Evolutionary conservation across 495 filamentous ascomycete genomes (phyloP).

Genomic region (Melanomma pulvis-pyrius): DNA sequence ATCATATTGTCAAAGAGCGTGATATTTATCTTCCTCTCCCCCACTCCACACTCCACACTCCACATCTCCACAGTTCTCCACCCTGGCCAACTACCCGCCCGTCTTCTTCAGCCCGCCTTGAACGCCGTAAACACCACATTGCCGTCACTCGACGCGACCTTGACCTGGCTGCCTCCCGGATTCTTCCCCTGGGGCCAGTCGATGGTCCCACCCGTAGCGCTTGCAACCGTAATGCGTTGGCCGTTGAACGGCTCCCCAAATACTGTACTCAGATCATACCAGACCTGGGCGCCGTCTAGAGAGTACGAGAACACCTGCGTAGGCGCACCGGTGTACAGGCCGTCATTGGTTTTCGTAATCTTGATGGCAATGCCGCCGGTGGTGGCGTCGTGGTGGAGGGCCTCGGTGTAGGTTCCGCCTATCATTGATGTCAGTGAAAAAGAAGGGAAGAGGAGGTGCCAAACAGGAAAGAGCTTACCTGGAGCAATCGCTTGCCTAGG

Average conservation of each 20-base stretch:
- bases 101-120: too few relatives aligned
- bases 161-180: conserved; percentile 54
- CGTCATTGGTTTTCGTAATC: conserved; percentile 54
- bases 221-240: conserved; percentile 46
- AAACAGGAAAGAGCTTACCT: conserved; percentile 29
- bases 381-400: conserved; percentile 25
- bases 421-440: conserved; percentile 37
- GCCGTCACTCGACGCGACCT: conserved; percentile 6
- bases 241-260: conserved; percentile 61
- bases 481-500: conserved; percentile 45
- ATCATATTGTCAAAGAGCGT: neutral
- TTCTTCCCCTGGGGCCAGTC: conserved; percentile 55
- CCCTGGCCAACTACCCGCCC: too few relatives aligned
- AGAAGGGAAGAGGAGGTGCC: neutral
- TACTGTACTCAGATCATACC: conserved; percentile 61
- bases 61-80: too few relatives aligned
- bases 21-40: neutral
- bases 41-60: too few relatives aligned
- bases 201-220: conserved; percentile 47
- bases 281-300: conserved; percentile 53
- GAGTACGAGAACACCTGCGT: conserved; percentile 60
- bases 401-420: conserved; percentile 20
- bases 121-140: conserved; percentile 30
- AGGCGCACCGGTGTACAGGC: conserved; percentile 56
- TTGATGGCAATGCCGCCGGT: conserved; percentile 61